These are phyloP conservation scores for Schwanniomyces vanrijiae DNA, from an alignment of 805 yeast species.

Conservation along the genomic window DNA sequence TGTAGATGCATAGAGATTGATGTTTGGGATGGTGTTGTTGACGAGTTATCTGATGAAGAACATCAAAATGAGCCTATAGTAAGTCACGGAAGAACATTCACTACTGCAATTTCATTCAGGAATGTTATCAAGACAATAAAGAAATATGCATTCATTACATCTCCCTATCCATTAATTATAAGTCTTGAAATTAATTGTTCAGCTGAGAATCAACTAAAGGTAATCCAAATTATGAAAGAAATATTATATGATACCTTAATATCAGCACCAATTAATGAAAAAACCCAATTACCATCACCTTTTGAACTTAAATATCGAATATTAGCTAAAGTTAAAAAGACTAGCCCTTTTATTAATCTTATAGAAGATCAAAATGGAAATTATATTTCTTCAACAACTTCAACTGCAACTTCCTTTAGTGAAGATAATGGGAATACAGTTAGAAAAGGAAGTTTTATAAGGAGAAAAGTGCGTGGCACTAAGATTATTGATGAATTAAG, in stretches of 20 bases:
- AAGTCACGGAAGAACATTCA: constrained; percentile 84
- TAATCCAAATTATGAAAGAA: constrained; percentile 52
- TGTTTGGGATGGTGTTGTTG: constrained; percentile 76
- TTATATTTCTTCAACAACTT: constrained; percentile 19
- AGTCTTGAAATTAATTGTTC: constrained; percentile 86
- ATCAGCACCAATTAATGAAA: constrained; percentile 32
- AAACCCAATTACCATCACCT: constrained; percentile 65
- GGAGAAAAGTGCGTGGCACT: constrained; percentile 17
- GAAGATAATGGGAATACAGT: constrained; percentile 29
- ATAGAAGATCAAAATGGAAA: constrained; percentile 20
- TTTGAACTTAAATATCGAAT: constrained; percentile 66
- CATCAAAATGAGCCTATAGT: constrained; percentile 70
- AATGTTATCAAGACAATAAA: constrained; percentile 73
- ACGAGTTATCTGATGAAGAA: constrained; percentile 14
- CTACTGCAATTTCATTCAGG: constrained; percentile 66
- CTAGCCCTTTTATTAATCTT: constrained; percentile 22
- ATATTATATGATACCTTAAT: constrained; percentile 61
- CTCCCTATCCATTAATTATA: constrained; percentile 82
- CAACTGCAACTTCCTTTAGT: constrained; percentile 44
- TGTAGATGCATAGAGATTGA: constrained; percentile 95
- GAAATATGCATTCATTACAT: constrained; percentile 84
- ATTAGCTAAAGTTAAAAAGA: constrained; percentile 75
- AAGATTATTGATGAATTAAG: constrained; percentile 46
- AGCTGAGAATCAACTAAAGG: constrained; percentile 60
- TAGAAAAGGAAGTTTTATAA: constrained; percentile 17